Evolutionary conservation across 179 eudicot genomes (phyloP).

Genomic region (Pouteria campechiana): DNA sequence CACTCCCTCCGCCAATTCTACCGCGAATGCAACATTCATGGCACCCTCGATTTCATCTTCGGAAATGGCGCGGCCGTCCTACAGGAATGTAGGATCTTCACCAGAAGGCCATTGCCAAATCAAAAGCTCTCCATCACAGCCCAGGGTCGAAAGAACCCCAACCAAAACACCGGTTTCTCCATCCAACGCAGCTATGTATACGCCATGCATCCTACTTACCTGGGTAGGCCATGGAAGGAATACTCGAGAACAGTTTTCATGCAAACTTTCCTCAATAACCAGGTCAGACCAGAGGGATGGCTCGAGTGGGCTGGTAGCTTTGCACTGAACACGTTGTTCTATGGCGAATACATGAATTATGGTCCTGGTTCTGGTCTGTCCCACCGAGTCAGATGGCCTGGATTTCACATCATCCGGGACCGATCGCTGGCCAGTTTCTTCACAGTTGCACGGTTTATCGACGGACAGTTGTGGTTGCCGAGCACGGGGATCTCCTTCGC

Average conservation of each 20-base stretch:
- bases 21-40: slow-evolving; percentile 74
- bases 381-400: slow-evolving; percentile 80
- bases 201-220: slow-evolving; percentile 58
- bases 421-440: slow-evolving; percentile 44
- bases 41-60: slow-evolving; percentile 86
- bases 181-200: slow-evolving; percentile 68
- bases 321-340: slow-evolving; percentile 63
- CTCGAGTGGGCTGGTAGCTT: slow-evolving; percentile 82
- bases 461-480: slow-evolving; percentile 87
- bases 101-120: slow-evolving; percentile 47
- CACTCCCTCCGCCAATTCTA: slow-evolving; percentile 94
- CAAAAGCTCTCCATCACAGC: slow-evolving; percentile 86
- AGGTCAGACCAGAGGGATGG: slow-evolving; percentile 88
- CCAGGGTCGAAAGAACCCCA: slow-evolving; percentile 82
- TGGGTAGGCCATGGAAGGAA: slow-evolving; percentile 91
- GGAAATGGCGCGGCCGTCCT: slow-evolving; percentile 91
- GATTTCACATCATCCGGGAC: slow-evolving; percentile 51
- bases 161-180: slow-evolving; percentile 71
- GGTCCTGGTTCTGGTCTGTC: slow-evolving; percentile 54
- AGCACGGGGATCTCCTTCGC: slow-evolving; percentile 73
- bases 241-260: slow-evolving; percentile 72
- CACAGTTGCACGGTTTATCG: slow-evolving; percentile 55
- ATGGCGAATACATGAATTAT: slow-evolving; percentile 76
- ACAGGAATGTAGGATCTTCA: slow-evolving; percentile 63
- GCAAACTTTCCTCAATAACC: slow-evolving; percentile 50